Evolutionary conservation across 1,284 basidiomycete species (phyloP).

Genomic region (Cutaneotrichosporon mucoides): DNA sequence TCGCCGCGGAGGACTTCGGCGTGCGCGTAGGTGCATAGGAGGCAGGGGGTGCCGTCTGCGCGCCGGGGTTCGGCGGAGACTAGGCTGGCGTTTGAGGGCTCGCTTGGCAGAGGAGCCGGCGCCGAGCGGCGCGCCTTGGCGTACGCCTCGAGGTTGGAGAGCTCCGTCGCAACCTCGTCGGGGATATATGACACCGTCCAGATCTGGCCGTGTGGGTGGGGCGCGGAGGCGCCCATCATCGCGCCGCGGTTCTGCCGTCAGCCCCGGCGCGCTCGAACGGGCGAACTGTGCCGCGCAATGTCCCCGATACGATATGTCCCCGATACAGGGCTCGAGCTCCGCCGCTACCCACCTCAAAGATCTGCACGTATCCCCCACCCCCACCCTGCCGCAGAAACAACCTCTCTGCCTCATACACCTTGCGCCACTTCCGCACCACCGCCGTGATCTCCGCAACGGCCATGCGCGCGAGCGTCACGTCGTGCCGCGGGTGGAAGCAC

Average conservation of each 20-base stretch:
- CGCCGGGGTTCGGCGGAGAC: too few relatives aligned
- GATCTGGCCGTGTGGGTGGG: constrained; percentile 90
- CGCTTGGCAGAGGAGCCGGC: too few relatives aligned
- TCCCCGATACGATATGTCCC: too few relatives aligned
- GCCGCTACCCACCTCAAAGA: constrained; percentile 65
- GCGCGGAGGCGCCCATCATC: constrained; percentile 96
- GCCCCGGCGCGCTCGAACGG: too few relatives aligned
- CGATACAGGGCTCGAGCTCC: background rate
- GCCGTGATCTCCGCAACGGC: constrained; percentile 59
- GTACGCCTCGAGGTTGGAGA: constrained; percentile 60
- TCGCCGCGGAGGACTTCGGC: constrained; percentile 61
- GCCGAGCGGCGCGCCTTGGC: constrained; percentile 19
- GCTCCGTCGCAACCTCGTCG: constrained; percentile 63
- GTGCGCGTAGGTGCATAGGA: constrained; percentile 80
- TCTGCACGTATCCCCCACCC: constrained; percentile 69
- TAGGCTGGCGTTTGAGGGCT: constrained; percentile 51
- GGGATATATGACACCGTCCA: constrained; percentile 79
- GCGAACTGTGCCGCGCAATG: too few relatives aligned
- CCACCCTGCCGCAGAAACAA: constrained; percentile 29
- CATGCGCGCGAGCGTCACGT: constrained; percentile 78
- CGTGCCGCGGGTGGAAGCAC: constrained; percentile 83
- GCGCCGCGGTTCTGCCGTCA: constrained; percentile 75
- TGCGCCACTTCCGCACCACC: constrained; percentile 72
- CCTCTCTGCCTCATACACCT: constrained; percentile 63
- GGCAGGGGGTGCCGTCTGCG: too few relatives aligned